Percentiles rank a stretch among this genome's conserved stretches.
phyloP scores from a whole-genome alignment of 495 filamentous ascomycete genomes.

The Hyphodiscus hymeniophilus region DNA sequence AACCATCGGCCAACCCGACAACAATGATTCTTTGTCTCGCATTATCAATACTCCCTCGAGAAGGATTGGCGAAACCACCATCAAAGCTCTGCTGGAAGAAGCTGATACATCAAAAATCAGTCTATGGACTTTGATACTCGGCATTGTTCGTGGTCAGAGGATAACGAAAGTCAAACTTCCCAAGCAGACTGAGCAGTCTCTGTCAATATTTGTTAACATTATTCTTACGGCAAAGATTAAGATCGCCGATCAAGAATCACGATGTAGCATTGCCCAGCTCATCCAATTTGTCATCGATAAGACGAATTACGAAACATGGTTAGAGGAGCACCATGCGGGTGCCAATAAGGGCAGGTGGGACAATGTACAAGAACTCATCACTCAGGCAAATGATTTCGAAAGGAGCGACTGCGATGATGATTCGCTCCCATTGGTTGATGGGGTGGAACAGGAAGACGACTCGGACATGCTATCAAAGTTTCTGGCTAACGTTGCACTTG shows the following conservation, averaged over 20 bases:
- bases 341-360: constrained; percentile 83
- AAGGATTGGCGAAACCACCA: constrained; percentile 74
- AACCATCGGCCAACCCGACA: constrained; percentile 75
- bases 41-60: constrained; percentile 82
- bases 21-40: constrained; percentile 79
- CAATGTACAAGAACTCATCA: constrained; percentile 83
- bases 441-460: constrained; percentile 58
- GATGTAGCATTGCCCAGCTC: constrained; percentile 55
- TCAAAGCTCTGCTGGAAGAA: constrained; percentile 63
- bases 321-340: constrained; percentile 58
- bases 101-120: constrained; percentile 60
- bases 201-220: constrained; percentile 51
- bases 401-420: constrained; percentile 47
- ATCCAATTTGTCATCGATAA: constrained; percentile 68
- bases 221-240: constrained; percentile 54
- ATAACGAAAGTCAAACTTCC: constrained; percentile 59
- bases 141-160: constrained; percentile 61
- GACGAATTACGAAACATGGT: constrained; percentile 62
- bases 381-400: constrained; percentile 64
- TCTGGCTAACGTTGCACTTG: constrained; percentile 81
- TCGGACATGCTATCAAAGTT: constrained; percentile 70
- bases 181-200: constrained; percentile 56
- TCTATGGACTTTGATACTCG: constrained; percentile 66
- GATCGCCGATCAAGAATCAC: constrained; percentile 36
- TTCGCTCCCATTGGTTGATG: constrained; percentile 67